Conservation (phyloP, 73 alveolate genomes). For the Paramecium bursaria region DNA sequence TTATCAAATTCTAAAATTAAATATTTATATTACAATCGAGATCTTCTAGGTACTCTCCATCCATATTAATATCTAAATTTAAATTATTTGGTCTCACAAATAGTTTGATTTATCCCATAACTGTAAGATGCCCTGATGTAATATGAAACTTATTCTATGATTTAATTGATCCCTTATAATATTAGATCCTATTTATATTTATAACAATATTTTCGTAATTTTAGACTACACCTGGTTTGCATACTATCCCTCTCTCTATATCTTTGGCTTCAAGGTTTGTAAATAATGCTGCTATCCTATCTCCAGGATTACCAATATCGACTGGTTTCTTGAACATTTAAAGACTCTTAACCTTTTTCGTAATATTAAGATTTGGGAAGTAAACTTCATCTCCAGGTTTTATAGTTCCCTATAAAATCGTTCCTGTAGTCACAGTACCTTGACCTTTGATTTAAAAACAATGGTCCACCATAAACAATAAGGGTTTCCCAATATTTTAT, state of each 20-base stretch:
- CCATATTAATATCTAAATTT: conserved; percentile 68
- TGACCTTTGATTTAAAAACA: conserved; percentile 98
- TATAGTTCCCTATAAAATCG: conserved; percentile 90
- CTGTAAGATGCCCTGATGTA: conserved; percentile 88
- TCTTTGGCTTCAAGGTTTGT: conserved; percentile 86
- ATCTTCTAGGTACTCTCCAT: conserved; percentile 72
- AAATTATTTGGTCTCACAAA: conserved; percentile 67
- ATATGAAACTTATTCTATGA: conserved; percentile 87
- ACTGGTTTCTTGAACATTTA: conserved; percentile 95
- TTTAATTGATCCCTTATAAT: conserved; percentile 87
- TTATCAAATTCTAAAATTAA: conserved; percentile 54
- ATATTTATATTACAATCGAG: conserved; percentile 29
- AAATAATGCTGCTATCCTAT: conserved; percentile 96
- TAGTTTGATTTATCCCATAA: conserved; percentile 77
- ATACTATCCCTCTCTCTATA: conserved; percentile 96
- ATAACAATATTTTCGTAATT: conserved; percentile 65
- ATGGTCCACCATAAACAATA: conserved; percentile 96
- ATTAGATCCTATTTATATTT: conserved; percentile 82
- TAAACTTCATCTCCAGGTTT: conserved; percentile 91
- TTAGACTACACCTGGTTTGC: conserved; percentile 80
- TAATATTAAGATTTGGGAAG: conserved; percentile 81
- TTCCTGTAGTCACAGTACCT: conserved; percentile 99
- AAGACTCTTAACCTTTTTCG: conserved; percentile 91
- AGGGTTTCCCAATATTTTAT: conserved; percentile 71
- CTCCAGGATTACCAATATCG: conserved; percentile 90